Base-by-base conservation (phyloP, 2,329 filamentous ascomycete species). In the Calonectria hongkongensis region DNA sequence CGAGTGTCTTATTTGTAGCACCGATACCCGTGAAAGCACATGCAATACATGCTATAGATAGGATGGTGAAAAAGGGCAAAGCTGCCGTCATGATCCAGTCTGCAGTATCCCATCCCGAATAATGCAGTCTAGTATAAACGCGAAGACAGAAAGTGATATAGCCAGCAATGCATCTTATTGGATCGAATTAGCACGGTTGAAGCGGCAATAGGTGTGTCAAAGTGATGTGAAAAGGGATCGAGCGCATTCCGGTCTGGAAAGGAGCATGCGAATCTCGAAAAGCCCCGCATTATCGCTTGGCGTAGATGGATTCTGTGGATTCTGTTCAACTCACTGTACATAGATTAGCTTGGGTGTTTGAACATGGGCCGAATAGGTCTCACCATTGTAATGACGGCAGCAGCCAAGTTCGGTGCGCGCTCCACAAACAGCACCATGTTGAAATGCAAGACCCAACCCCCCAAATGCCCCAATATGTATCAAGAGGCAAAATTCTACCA, bases 321-420 rank as follows among this genome's bases (percentile, higher is more conserved):
- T 15, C 5, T 16, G 9, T 25, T 36, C 33, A 15, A 60, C 54
- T 60, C 54, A 60, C 54, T 60, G 33, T 18, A 28, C 9, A 16
- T 6, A n/a, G 5, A 36, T 60, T 25, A 60, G 54, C 9, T 9
- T 5, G 30, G 30, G 30, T 5, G 30, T 16, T 27, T n/a, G n/a
- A 3, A 27, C 4, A 4, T 3, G 1, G 8, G 15, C 1, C 18
- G 8, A 3, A 18, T 28, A 0, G 13, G 25, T 25, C 54, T 12
- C 2, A 41, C 54, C 33, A 60, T 60, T 60, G 54, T 60, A 39
- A 60, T 60, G 21, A 60, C 54, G 2, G 33, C 54, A 27, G 54
- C 54, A 12, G 54, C 36, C 54, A 60, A 7, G 21, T 60, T 41
- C 8, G 54, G 54, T 4, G 13, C 54, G 5, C 41, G 33, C 41